A percentile compares a stretch with the other conserved stretches of the same genome.
phyloP scores from a whole-genome alignment of 139 green algal species.

The Chlamydomonas incerta region DNA sequence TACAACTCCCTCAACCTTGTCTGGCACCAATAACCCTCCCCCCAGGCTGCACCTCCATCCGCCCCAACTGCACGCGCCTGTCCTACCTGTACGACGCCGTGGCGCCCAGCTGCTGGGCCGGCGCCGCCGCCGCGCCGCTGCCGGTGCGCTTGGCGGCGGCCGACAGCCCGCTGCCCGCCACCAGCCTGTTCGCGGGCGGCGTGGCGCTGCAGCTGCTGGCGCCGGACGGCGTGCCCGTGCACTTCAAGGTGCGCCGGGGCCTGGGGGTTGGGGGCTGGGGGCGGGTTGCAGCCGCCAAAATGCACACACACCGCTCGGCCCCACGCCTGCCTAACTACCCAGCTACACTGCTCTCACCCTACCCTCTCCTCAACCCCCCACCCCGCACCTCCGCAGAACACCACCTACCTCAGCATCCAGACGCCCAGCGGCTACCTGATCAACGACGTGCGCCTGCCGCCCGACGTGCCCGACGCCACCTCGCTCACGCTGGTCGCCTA shows the following conservation, averaged over 20 bases:
- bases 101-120: not conserved
- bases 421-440: not conserved
- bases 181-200: not conserved
- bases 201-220: not conserved
- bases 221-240: not conserved
- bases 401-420: not conserved
- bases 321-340: too few relatives aligned
- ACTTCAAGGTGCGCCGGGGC: slow-evolving; percentile 22
- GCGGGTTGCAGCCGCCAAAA: too few relatives aligned
- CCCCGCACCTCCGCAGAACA: too few relatives aligned
- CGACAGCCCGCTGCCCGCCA: not conserved
- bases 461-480: not conserved
- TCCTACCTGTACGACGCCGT: not conserved
- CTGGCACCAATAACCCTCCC: too few relatives aligned
- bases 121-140: too few relatives aligned
- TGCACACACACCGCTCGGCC: too few relatives aligned
- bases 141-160: not conserved
- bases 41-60: slow-evolving; percentile 5
- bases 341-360: too few relatives aligned
- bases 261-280: too few relatives aligned
- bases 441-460: not conserved
- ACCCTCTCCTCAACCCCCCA: too few relatives aligned
- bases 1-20: not conserved
- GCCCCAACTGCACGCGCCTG: not conserved
- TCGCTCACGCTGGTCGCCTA: not conserved